Evolutionary conservation across 495 filamentous ascomycete genomes (phyloP), one percentile per base, ranked within the genome.

Genomic region (Rusavskia elegans): DNA sequence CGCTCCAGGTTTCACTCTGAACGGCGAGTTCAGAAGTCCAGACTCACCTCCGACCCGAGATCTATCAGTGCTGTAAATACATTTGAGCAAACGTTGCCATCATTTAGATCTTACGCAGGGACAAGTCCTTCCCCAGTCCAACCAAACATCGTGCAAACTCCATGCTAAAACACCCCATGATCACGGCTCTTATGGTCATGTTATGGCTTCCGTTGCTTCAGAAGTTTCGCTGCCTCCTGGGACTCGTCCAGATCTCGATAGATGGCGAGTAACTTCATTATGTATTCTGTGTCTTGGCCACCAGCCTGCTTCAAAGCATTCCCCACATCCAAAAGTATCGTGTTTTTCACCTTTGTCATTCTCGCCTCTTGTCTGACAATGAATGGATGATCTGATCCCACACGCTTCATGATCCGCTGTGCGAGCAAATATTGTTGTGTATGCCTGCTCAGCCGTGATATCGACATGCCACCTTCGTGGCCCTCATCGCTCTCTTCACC

Each of bases 1-100:
- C 62, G 83, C 81, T 23, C 85, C 89, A 5, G 92, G 89, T 4
- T 85, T 98, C 73, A 83, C 78, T 60, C 66, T 98, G 61, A 92
- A 79, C 55, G 92, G 90, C 45, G 74, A 76, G 30, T 85, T 92
- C 67, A 77, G 64, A 51, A 63, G 79, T 49, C 69, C 77, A 10
- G 68, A 77, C 50, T 82, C 80, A 55, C 60, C 64, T 66, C 69
- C 66, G 54, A 71, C 71, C 19, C 74, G 67, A 49, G 70, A 82
- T 29, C 61, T 85, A 40, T 70, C 72, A 21, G 70, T 68, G 21
- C 59, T 65, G 59, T 66, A 46, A n/a, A 5, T 29, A 16, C 6
- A 25, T 41, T 42, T 50, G 0, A 36, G 2, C 30, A 35, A 10
- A 14, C 32, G 2, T 35, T 35, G 32, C 9, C 13, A 14, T 35